Percentiles rank a stretch among this genome's conserved stretches.
phyloP scores from a whole-genome alignment of 179 eudicot species.

The Patellifolia procumbens region DNA sequence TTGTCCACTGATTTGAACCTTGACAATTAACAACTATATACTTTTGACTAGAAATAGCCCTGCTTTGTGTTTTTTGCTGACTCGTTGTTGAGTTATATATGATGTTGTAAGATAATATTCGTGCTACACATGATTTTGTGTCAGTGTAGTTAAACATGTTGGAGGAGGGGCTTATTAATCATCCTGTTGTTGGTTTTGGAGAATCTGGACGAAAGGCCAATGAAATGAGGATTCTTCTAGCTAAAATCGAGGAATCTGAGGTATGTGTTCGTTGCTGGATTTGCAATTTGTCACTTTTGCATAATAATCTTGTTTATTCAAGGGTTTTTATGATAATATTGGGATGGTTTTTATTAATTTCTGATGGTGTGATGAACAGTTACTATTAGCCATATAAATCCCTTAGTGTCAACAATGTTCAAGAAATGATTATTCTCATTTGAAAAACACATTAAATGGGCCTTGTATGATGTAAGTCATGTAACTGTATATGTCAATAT shows the following conservation, averaged over 20 bases:
- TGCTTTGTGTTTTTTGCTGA: slow-evolving; percentile 4
- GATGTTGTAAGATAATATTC: slow-evolving; percentile 28
- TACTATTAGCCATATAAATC: not conserved
- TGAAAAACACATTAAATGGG: not conserved
- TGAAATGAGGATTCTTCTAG: slow-evolving; percentile 85
- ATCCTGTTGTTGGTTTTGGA: slow-evolving; percentile 91
- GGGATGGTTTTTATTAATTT: not conserved
- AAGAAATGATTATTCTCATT: not conserved
- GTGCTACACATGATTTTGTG: slow-evolving; percentile 43
- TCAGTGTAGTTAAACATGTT: slow-evolving; percentile 95
- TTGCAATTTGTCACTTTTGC: not conserved
- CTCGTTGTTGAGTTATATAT: slow-evolving; percentile 14
- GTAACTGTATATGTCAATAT: not conserved
- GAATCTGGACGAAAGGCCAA: slow-evolving; percentile 92
- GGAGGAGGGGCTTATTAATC: slow-evolving; percentile 97
- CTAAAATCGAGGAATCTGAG: slow-evolving; percentile 98
- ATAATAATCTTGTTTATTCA: not conserved
- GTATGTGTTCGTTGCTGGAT: slow-evolving; percentile 40
- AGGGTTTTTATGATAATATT: slow-evolving; percentile 6
- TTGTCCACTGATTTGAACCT: slow-evolving; percentile 37
- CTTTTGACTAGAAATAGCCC: not conserved
- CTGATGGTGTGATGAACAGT: not conserved
- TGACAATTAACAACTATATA: not conserved
- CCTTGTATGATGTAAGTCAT: not conserved
- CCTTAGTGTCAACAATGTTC: slow-evolving; percentile 4